phyloP scores from a whole-genome alignment of 805 yeast genomes.

The Danielozyma ontarioensis region DNA sequence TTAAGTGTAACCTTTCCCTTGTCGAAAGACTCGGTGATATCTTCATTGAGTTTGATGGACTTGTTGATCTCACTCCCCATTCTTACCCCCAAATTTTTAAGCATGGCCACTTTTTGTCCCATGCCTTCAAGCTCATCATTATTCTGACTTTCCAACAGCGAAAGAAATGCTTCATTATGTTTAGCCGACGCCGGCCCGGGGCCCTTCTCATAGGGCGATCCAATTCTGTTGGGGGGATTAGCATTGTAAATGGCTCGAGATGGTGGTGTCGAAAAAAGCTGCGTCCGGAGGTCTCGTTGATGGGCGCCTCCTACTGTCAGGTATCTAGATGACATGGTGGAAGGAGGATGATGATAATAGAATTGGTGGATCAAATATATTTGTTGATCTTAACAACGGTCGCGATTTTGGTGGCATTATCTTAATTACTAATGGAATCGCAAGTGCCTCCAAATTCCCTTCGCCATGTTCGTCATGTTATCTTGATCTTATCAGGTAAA shows the following conservation, averaged over 20 bases:
- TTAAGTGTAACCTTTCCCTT: conserved; percentile 35
- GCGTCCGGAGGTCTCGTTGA: conserved; percentile 39
- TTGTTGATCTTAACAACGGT: too few species aligned
- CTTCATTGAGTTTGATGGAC: conserved; percentile 35
- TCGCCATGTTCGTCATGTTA: conserved; percentile 62
- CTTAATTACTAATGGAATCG: too few species aligned
- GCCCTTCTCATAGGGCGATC: conserved; percentile 35
- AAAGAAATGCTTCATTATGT: conserved; percentile 37
- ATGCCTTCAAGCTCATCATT: conserved; percentile 37
- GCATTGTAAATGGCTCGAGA: conserved; percentile 8
- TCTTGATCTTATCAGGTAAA: conserved; percentile 84
- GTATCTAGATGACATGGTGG: neutral
- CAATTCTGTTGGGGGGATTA: conserved; percentile 24
- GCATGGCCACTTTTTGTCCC: conserved; percentile 36
- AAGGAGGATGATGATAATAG: too few species aligned
- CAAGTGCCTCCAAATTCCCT: conserved; percentile 34
- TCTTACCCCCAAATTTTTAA: conserved; percentile 35
- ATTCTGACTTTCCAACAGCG: conserved; percentile 40
- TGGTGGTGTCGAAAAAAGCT: conserved; percentile 27
- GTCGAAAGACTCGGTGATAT: conserved; percentile 35
- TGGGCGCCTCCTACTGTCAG: conserved; percentile 17
- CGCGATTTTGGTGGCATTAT: too few species aligned
- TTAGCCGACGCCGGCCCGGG: conserved; percentile 24
- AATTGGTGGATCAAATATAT: too few species aligned
- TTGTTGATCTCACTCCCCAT: conserved; percentile 43